Percentiles rank a stretch among this genome's conserved stretches.
phyloP scores from a whole-genome alignment of 345 rosid genomes.

The Erucastrum elatum region DNA sequence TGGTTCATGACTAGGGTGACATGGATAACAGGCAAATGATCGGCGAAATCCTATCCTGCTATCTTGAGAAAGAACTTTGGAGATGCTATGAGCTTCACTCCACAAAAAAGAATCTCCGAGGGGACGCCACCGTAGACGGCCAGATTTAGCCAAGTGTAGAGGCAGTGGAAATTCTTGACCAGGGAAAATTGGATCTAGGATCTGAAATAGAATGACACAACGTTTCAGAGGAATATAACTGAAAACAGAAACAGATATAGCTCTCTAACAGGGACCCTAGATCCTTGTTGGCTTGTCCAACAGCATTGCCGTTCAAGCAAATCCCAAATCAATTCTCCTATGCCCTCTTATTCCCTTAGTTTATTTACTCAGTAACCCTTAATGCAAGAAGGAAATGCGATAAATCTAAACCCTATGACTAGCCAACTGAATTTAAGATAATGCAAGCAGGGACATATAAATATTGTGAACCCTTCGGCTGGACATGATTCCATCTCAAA shows the following conservation, averaged over 20 bases:
- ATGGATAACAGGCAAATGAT: slow-evolving; percentile 91
- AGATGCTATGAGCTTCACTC: slow-evolving; percentile 87
- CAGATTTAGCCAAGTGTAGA: slow-evolving; percentile 88
- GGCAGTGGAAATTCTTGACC: slow-evolving; percentile 90
- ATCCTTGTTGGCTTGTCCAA: slow-evolving; percentile 17
- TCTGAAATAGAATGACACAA: slow-evolving; percentile 46
- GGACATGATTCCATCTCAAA: not conserved
- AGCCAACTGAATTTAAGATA: slow-evolving; percentile 5
- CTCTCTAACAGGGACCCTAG: slow-evolving; percentile 11
- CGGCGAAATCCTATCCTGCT: slow-evolving; percentile 74
- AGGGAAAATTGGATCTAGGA: slow-evolving; percentile 85
- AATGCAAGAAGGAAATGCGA: slow-evolving; percentile 17
- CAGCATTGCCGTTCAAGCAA: slow-evolving; percentile 5
- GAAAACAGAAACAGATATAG: slow-evolving; percentile 13
- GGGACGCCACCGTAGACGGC: slow-evolving; percentile 92
- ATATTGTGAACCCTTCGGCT: slow-evolving; percentile 1
- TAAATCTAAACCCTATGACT: slow-evolving; percentile 4
- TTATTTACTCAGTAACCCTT: not conserved
- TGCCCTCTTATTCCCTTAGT: slow-evolving; percentile 3
- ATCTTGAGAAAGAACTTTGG: slow-evolving; percentile 73
- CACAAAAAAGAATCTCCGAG: slow-evolving; percentile 76
- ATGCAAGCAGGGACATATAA: not conserved
- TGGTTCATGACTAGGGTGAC: slow-evolving; percentile 83
- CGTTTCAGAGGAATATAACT: not conserved
- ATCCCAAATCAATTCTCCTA: slow-evolving; percentile 3